Percentiles rank a stretch among this genome's conserved stretches.
These are phyloP conservation scores for Salix caprea DNA, from an alignment of 345 rosid species.

Conservation along the genomic window DNA sequence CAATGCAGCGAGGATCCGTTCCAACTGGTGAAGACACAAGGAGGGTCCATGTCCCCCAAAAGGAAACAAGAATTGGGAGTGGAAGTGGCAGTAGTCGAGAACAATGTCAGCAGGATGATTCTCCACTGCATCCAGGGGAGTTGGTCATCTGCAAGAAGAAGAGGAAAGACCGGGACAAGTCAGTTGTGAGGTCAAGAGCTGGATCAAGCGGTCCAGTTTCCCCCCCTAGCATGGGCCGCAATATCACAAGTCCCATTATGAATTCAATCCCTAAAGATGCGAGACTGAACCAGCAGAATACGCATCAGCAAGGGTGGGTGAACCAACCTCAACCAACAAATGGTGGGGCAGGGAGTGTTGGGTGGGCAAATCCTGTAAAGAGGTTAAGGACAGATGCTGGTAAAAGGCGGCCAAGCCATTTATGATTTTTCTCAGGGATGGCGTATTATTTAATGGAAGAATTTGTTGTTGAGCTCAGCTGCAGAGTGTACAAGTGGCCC, in stretches of 20 bases:
- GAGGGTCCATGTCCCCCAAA: constrained; percentile 62
- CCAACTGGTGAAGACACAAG: constrained; percentile 55
- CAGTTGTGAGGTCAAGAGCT: constrained; percentile 48
- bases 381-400: constrained; percentile 90
- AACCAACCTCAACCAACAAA: constrained; percentile 61
- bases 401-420: constrained; percentile 85
- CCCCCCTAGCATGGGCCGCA: constrained; percentile 66
- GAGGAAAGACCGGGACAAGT: constrained; percentile 95
- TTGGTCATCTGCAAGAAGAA: constrained; percentile 96
- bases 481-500: constrained; percentile 16
- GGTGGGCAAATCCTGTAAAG: constrained; percentile 99
- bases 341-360: constrained; percentile 58
- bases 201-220: constrained; percentile 75
- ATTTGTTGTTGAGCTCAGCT: constrained; percentile 12
- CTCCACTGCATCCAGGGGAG: constrained; percentile 87
- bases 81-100: constrained; percentile 47
- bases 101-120: constrained; percentile 55
- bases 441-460: constrained; percentile 14
- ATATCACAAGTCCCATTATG: constrained; percentile 50
- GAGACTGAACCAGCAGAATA: constrained; percentile 39
- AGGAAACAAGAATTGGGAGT: constrained; percentile 62
- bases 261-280: constrained; percentile 51
- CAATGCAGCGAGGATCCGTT: constrained; percentile 43
- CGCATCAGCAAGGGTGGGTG: constrained; percentile 67
- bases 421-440: constrained; percentile 33